A percentile compares a stretch with the other conserved stretches of the same genome.
phyloP scores from a whole-genome alignment of 2,329 filamentous ascomycete genomes.

The Aspergillus brunneoviolaceus region DNA sequence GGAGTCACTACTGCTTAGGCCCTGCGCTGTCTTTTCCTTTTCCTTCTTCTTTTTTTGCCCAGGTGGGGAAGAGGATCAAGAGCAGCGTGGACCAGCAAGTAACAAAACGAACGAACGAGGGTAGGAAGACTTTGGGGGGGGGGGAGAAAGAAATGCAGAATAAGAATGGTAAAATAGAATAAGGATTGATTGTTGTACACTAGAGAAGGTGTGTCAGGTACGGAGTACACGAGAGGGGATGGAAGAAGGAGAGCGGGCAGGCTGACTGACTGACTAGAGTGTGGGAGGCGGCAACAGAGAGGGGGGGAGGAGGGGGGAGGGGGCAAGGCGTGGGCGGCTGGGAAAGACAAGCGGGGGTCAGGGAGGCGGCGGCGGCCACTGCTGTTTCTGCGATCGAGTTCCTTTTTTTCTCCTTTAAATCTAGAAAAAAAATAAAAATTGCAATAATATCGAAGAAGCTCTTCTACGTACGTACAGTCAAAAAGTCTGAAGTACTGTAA shows the following conservation, averaged over 20 bases:
- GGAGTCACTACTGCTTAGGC: constrained; percentile 11
- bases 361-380: background rate
- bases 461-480: too few relatives aligned
- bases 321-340: constrained; percentile 17
- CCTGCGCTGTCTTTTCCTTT: constrained; percentile 14
- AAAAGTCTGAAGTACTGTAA: too few relatives aligned
- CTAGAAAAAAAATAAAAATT: background rate
- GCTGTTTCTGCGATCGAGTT: background rate
- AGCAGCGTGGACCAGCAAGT: constrained; percentile 12
- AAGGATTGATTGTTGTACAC: constrained; percentile 33
- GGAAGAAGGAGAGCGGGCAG: constrained; percentile 20
- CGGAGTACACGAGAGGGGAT: constrained; percentile 10
- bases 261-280: background rate
- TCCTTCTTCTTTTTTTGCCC: background rate
- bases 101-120: constrained; percentile 28
- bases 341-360: constrained; percentile 19
- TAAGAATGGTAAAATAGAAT: constrained; percentile 22
- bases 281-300: constrained; percentile 18
- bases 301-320: constrained; percentile 16
- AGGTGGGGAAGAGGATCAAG: constrained; percentile 7
- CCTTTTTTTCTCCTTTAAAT: background rate
- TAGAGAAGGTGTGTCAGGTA: constrained; percentile 24
- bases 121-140: constrained; percentile 6
- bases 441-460: background rate
- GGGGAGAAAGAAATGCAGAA: constrained; percentile 2